These are phyloP conservation scores for Cercospora sojina DNA, from an alignment of 2,329 filamentous ascomycete species.

Conservation along the genomic window DNA sequence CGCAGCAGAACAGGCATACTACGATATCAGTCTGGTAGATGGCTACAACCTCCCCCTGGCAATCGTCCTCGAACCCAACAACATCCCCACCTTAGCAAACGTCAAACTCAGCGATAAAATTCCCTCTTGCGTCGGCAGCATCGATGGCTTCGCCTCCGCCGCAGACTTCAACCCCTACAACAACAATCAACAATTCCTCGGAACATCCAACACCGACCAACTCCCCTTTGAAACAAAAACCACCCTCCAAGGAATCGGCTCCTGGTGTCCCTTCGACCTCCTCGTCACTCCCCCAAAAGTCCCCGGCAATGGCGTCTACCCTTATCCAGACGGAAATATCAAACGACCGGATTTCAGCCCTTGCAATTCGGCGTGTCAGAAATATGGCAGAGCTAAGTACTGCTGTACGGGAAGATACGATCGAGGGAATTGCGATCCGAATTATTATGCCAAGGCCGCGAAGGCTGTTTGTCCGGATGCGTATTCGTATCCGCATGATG, in stretches of 20 bases:
- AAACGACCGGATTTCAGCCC: slow-evolving; percentile 71
- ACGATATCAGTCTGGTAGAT: slow-evolving; percentile 81
- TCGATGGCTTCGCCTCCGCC: slow-evolving; percentile 54
- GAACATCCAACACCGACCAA: slow-evolving; percentile 65
- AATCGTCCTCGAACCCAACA: slow-evolving; percentile 52
- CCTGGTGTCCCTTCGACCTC: slow-evolving; percentile 80
- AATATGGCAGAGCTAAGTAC: slow-evolving; percentile 64
- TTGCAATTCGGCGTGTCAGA: slow-evolving; percentile 73
- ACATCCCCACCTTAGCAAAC: slow-evolving; percentile 58
- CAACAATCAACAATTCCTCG: slow-evolving; percentile 54
- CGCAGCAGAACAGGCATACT: slow-evolving; percentile 69
- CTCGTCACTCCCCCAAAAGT: slow-evolving; percentile 66
- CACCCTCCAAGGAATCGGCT: slow-evolving; percentile 56
- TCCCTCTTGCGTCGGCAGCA: slow-evolving; percentile 71
- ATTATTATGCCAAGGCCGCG: slow-evolving; percentile 65
- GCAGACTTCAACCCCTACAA: slow-evolving; percentile 50
- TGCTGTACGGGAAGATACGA: slow-evolving; percentile 74
- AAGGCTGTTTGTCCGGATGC: slow-evolving; percentile 80
- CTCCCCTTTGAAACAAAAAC: slow-evolving; percentile 65
- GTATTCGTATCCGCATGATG: slow-evolving; percentile 70
- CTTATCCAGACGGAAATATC: slow-evolving; percentile 75
- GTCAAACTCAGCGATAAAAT: slow-evolving; percentile 77
- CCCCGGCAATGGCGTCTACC: slow-evolving; percentile 73
- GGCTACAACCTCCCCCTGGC: slow-evolving; percentile 78
- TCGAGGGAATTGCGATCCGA: slow-evolving; percentile 63